Conservation (phyloP, 2,329 filamentous ascomycete species). For the Colletotrichum sp. region DNA sequence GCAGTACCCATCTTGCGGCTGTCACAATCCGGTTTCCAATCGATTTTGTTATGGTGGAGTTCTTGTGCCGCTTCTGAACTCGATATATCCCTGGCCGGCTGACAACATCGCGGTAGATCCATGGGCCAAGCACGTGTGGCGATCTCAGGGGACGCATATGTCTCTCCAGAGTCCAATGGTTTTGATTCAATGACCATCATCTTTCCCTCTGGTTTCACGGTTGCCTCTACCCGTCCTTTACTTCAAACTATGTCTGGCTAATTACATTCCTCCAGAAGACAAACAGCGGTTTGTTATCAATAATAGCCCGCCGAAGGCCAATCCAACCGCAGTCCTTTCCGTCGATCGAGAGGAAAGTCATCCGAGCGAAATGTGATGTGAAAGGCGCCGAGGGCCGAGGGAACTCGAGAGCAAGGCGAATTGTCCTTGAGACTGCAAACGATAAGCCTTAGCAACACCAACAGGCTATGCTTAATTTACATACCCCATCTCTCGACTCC, state of each 20-base stretch:
- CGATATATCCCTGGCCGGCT: slow-evolving; percentile 11
- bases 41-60: not conserved
- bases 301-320: not conserved
- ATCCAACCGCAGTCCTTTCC: not conserved
- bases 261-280: not conserved
- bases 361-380: not conserved
- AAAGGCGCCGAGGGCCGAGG: not conserved
- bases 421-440: not conserved
- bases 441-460: not conserved
- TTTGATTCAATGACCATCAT: not conserved
- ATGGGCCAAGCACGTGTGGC: not conserved
- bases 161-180: not conserved
- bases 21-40: not conserved
- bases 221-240: not conserved
- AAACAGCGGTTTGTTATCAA: not conserved
- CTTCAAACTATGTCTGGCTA: not conserved
- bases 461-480: not conserved
- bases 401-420: not conserved
- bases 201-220: not conserved
- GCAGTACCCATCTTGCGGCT: not conserved
- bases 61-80: not conserved
- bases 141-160: not conserved
- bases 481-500: not conserved
- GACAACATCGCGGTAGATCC: not conserved
- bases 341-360: not conserved